Conservation (phyloP, 345 rosid genomes). For the Brassica nigra region DNA sequence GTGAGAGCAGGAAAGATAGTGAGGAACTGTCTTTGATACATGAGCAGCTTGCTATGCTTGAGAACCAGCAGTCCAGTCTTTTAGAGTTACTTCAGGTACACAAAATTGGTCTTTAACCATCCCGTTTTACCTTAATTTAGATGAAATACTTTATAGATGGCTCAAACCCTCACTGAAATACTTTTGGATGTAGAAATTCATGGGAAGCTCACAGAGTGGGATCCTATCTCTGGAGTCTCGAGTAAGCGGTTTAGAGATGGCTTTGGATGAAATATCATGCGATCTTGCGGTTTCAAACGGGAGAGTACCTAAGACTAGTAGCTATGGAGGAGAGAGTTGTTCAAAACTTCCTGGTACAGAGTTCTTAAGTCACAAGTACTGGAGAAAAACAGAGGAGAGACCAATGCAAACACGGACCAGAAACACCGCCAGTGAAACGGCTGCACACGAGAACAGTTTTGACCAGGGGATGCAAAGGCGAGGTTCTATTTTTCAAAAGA, state of each 20-base stretch:
- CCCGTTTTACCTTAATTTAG: no score
- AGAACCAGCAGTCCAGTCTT: slow-evolving; percentile 81
- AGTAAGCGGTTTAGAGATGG: slow-evolving; percentile 87
- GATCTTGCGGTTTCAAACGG: slow-evolving; percentile 78
- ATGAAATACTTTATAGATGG: not conserved
- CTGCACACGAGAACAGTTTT: slow-evolving; percentile 29
- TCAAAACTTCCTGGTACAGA: slow-evolving; percentile 86
- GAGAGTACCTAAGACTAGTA: slow-evolving; percentile 49
- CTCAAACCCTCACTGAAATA: slow-evolving; percentile 1
- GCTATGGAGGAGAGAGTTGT: slow-evolving; percentile 61
- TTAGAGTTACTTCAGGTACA: slow-evolving; percentile 80
- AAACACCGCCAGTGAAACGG: slow-evolving; percentile 32
- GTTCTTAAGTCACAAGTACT: slow-evolving; percentile 77
- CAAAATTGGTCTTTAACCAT: slow-evolving; percentile 1
- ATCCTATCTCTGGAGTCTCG: slow-evolving; percentile 83
- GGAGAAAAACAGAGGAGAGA: slow-evolving; percentile 71
- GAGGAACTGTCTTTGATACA: slow-evolving; percentile 74
- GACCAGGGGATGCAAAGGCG: slow-evolving; percentile 42
- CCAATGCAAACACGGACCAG: slow-evolving; percentile 22
- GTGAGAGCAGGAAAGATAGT: slow-evolving; percentile 51
- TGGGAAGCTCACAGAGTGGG: slow-evolving; percentile 87
- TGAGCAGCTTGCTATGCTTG: slow-evolving; percentile 84
- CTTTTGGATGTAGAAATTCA: slow-evolving; percentile 67
- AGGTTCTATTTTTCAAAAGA: slow-evolving; percentile 41
- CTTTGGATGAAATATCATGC: slow-evolving; percentile 83